Evolutionary conservation across 1,139 yeast genomes (phyloP).

Genomic region (Yamadazyma spencermartinsiae): DNA sequence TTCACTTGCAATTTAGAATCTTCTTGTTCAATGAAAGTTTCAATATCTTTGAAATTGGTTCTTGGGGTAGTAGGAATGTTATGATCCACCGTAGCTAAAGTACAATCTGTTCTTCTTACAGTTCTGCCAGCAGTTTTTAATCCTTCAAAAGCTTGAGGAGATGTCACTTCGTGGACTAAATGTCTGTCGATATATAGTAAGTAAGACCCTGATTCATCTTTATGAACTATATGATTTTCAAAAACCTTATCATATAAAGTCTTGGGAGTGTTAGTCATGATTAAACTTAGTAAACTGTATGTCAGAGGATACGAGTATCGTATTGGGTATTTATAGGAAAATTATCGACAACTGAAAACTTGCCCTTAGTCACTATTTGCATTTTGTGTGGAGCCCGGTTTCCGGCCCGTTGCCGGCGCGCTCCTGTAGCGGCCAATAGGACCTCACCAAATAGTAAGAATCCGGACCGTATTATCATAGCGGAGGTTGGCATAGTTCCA

Average conservation of each 20-base stretch:
- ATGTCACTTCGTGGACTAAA: slow-evolving; percentile 95
- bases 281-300: slow-evolving; percentile 1
- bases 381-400: slow-evolving; percentile 1
- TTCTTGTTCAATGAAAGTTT: slow-evolving; percentile 82
- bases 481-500: no score
- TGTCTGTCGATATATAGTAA: slow-evolving; percentile 93
- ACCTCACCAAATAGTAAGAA: not conserved
- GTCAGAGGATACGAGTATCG: not conserved
- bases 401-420: slow-evolving; percentile 2
- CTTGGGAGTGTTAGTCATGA: slow-evolving; percentile 38
- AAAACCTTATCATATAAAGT: slow-evolving; percentile 96
- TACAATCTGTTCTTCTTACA: slow-evolving; percentile 92
- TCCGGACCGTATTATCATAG: not conserved
- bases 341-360: not conserved
- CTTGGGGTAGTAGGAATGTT: slow-evolving; percentile 93
- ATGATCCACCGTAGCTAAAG: slow-evolving; percentile 96
- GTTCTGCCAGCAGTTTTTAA: slow-evolving; percentile 79
- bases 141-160: slow-evolving; percentile 99
- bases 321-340: not conserved
- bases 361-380: not conserved
- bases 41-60: slow-evolving; percentile 67
- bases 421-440: not conserved
- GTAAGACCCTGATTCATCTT: slow-evolving; percentile 83
- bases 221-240: slow-evolving; percentile 88
- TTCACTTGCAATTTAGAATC: slow-evolving; percentile 91